These are phyloP conservation scores for Pilobolus umbonatus DNA, from an alignment of 192 early-diverging fungal genomes.

Conservation along the genomic window DNA sequence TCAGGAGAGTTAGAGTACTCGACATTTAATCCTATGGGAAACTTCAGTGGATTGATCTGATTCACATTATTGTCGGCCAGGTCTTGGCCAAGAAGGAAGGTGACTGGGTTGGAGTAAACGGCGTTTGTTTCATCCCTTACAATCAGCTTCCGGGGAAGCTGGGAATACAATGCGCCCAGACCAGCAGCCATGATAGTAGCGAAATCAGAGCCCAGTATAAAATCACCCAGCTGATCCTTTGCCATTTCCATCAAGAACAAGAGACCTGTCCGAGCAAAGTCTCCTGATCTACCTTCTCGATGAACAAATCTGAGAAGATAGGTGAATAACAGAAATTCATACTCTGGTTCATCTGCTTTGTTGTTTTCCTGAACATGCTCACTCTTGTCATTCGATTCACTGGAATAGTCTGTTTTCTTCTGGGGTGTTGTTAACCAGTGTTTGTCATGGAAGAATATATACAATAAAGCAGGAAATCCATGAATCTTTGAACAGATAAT, in stretches of 20 bases:
- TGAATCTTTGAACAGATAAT: constrained; percentile 78
- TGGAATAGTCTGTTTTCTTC: constrained; percentile 21
- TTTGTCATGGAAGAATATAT: constrained; percentile 74
- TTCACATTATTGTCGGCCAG: background rate
- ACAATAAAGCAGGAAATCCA: constrained; percentile 63
- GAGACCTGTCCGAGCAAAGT: constrained; percentile 82
- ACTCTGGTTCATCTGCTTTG: constrained; percentile 41
- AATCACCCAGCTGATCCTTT: constrained; percentile 69
- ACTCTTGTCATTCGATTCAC: background rate
- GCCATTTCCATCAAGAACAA: constrained; percentile 82
- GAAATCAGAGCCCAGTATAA: constrained; percentile 81
- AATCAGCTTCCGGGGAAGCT: constrained; percentile 74
- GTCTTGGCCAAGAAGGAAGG: constrained; percentile 35
- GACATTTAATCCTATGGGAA: constrained; percentile 40
- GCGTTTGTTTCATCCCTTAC: constrained; percentile 45
- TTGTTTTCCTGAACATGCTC: constrained; percentile 4
- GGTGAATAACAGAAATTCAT: constrained; percentile 84
- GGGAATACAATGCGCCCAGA: constrained; percentile 85
- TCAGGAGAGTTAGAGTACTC: constrained; percentile 53
- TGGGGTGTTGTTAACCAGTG: constrained; percentile 58
- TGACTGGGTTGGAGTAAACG: constrained; percentile 18
- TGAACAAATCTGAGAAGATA: constrained; percentile 90
- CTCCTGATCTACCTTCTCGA: constrained; percentile 76
- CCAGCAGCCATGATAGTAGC: constrained; percentile 76
- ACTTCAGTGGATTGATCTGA: constrained; percentile 21